Evolutionary conservation across 768 basidiomycete genomes (phyloP).

Genomic region (Auricularia sp.): DNA sequence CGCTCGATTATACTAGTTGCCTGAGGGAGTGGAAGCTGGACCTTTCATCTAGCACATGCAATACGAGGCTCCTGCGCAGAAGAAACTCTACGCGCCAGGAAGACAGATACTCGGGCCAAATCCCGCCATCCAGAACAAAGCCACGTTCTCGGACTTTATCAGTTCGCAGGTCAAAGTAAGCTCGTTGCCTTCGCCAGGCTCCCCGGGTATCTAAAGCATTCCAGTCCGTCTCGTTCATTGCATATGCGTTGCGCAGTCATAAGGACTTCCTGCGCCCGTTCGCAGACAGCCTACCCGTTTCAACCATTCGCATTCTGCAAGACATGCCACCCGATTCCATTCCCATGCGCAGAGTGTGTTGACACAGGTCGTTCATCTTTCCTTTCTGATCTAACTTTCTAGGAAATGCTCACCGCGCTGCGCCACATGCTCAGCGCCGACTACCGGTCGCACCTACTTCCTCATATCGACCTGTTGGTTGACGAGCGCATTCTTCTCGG

Average conservation of each 20-base stretch:
- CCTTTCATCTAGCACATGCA: neutral
- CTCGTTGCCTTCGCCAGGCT: neutral
- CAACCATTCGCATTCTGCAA: slow-evolving; percentile 78
- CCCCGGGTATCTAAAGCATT: neutral
- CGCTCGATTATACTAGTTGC: neutral
- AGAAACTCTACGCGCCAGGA: slow-evolving; percentile 60
- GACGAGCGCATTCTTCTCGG: slow-evolving; percentile 88
- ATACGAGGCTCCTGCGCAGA: slow-evolving; percentile 68
- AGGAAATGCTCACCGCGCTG: slow-evolving; percentile 77
- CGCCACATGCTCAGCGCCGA: slow-evolving; percentile 77
- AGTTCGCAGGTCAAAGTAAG: slow-evolving; percentile 82
- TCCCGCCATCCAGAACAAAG: slow-evolving; percentile 55
- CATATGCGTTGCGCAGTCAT: slow-evolving; percentile 71
- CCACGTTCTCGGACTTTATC: slow-evolving; percentile 73
- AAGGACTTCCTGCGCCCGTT: slow-evolving; percentile 59
- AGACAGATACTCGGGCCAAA: slow-evolving; percentile 83
- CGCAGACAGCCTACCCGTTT: slow-evolving; percentile 69
- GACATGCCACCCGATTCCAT: slow-evolving; percentile 83
- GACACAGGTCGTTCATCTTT: too few species aligned
- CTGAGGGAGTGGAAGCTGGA: neutral
- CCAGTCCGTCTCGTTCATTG: slow-evolving; percentile 84
- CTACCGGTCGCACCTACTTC: slow-evolving; percentile 66
- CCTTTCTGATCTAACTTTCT: too few species aligned
- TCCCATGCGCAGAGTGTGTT: slow-evolving; percentile 41
- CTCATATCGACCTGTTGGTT: slow-evolving; percentile 79